Base-by-base conservation (phyloP, 148 eudicot species). In the Cornus controversa region DNA sequence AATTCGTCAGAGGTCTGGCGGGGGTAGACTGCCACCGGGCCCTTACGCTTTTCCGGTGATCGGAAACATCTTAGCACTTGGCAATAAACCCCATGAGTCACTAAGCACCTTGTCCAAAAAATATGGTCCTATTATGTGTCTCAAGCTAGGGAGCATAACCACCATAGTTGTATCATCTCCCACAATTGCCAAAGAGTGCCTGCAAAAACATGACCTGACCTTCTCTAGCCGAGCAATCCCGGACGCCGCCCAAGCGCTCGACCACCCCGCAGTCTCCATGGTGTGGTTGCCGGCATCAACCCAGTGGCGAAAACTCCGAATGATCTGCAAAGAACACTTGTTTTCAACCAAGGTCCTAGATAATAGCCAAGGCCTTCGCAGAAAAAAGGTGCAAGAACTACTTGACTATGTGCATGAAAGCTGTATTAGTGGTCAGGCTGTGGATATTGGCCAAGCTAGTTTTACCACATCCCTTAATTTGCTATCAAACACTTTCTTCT, bases 121-220 rank as follows among this genome's bases (percentile, higher is more conserved):
- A 2, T 78, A 86, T 15, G 88, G 92, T 5, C 87, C 90, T 20
- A 25, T 89, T 8, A 85, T 89, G 86, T 70, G 80, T 8, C 92
- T 89, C 37, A 80, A 82, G 70, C 77, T 89, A 10, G 92, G 92
- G 1, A 79, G 69, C 62, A 53, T 63, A 23, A 81, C 84, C n/a
- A 75, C 85, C 34, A 57, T 89, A 22, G 80, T 89, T 7, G 85
- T 85, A 7, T 86, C 90, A 64, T 89, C 90, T 1, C 76, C 84
- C 0, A 73, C 75, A 53, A 22, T 82, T 9, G 86, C 80, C 23
- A 80, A 67, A 70, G 76, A 54, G 37, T 82, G 74, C 79, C 79
- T 77, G 27, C 71, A 34, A n/a, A 69, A 34, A n/a, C 27, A 69
- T 18, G 53, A 69, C 25, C 53, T 34, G 4, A 24, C 15, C 27